Evolutionary conservation across 768 basidiomycete genomes (phyloP).

Genomic region (Cystobasidium onofrii): DNA sequence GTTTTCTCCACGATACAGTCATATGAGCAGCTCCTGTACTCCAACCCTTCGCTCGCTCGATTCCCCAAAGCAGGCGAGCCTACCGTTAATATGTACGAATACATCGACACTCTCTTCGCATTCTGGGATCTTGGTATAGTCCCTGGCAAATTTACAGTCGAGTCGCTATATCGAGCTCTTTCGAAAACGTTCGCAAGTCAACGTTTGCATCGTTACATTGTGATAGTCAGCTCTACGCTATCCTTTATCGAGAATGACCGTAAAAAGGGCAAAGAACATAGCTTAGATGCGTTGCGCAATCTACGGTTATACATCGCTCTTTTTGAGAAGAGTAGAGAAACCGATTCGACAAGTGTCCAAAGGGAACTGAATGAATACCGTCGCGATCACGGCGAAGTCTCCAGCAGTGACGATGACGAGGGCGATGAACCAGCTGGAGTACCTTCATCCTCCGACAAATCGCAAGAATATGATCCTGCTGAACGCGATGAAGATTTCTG

Average conservation of each 20-base stretch:
- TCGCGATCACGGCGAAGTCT: neutral
- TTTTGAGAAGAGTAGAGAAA: conserved; percentile 27
- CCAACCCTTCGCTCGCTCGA: conserved; percentile 2
- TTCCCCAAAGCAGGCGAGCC: conserved; percentile 22
- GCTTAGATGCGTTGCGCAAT: conserved; percentile 9
- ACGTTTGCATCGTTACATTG: conserved; percentile 4
- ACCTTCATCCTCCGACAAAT: neutral
- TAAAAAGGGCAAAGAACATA: neutral
- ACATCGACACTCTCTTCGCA: conserved; percentile 2
- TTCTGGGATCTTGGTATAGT: conserved; percentile 9
- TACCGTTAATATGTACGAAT: conserved; percentile 9
- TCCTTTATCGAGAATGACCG: conserved; percentile 7
- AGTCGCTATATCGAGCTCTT: conserved; percentile 13
- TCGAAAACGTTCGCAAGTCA: conserved; percentile 23
- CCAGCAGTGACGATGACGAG: neutral
- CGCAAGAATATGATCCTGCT: neutral
- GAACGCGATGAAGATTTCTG: conserved; percentile 25
- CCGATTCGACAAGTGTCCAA: neutral
- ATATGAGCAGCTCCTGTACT: conserved; percentile 11
- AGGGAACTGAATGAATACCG: neutral
- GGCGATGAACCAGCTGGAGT: conserved; percentile 1
- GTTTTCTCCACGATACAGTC: neutral
- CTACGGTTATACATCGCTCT: conserved; percentile 22
- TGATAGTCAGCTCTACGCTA: conserved; percentile 7
- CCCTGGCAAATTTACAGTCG: conserved; percentile 11